Evolutionary conservation across 2,329 filamentous ascomycete genomes (phyloP), one percentile per base, ranked within the genome.

Genomic region (Xylaria arbuscula): DNA sequence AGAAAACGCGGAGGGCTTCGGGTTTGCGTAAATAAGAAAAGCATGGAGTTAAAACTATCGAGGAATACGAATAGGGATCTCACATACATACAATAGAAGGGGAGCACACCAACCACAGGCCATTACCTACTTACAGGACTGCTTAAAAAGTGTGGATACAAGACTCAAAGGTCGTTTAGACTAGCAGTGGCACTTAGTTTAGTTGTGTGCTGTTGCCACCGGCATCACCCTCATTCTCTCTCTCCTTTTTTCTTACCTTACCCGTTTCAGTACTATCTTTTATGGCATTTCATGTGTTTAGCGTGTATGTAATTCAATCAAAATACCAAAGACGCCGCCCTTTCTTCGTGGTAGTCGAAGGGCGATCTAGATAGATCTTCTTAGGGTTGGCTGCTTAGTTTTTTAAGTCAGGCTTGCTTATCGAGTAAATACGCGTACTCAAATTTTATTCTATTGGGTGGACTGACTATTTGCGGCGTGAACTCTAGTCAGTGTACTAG

Each of bases 1-100:
- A 76, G 89, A 95, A 81, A 96, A 98, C 80, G 89, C 92, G 8
- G 90, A 92, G 76, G 95, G 96, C 0, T 98, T 98, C 82, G 96
- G 95, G 24, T 92, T 93, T 83, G 90, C 91, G 71, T 94, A 71
- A 65, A 54, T 24, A 28, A 28, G 5, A 38, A 34, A 19, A 47
- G 24, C 4, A 42, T 6, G 54, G 38, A 6, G 19, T 42, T 11
- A 15, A 62, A 62, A 36, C 34, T 40, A 42, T 54, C 32, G 13
- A 34, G 36, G 22, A 51, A 19, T n/a, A 40, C 19, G 55, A n/a
- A 50, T 64, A 58, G n/a, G 50, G n/a, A 34, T 45, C 34, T 56
- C 28, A 28, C 5, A 28, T 28, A 38, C 24, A 50, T 51, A 62
- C 24, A 55, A 62, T 66, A 68, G 68, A 68, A 34, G 40, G 40